phyloP scores from a whole-genome alignment of 345 rosid genomes.

The Euclidium syriacum region DNA sequence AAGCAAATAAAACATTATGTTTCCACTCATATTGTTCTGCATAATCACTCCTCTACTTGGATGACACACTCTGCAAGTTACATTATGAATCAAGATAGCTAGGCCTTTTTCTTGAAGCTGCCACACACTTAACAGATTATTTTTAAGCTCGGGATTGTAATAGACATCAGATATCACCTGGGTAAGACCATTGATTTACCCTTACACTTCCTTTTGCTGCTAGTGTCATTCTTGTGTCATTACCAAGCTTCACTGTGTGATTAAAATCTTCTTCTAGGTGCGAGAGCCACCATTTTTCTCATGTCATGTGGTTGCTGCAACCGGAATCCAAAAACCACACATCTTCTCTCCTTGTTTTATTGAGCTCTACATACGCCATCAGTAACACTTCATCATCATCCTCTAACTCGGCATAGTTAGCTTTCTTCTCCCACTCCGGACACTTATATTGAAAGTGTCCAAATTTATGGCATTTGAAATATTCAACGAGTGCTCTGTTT shows the following conservation, averaged over 20 bases:
- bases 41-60: background rate
- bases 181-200: background rate
- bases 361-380: background rate
- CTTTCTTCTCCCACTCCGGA: background rate
- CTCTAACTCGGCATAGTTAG: background rate
- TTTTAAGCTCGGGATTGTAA: background rate
- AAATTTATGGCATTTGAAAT: conserved; percentile 16
- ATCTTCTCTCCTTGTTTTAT: background rate
- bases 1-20: background rate
- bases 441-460: background rate
- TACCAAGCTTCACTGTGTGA: background rate
- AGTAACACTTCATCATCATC: background rate
- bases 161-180: background rate
- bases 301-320: background rate
- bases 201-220: background rate
- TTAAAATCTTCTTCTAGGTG: background rate
- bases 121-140: background rate
- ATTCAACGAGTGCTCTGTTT: background rate
- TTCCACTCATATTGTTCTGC: background rate
- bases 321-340: background rate
- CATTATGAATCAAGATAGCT: background rate
- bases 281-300: background rate
- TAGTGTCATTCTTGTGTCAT: background rate
- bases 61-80: background rate
- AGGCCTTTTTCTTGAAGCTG: background rate